Evolutionary conservation across 441 rosid genomes (phyloP).

Genomic region (Arabidopsis hybrid): DNA sequence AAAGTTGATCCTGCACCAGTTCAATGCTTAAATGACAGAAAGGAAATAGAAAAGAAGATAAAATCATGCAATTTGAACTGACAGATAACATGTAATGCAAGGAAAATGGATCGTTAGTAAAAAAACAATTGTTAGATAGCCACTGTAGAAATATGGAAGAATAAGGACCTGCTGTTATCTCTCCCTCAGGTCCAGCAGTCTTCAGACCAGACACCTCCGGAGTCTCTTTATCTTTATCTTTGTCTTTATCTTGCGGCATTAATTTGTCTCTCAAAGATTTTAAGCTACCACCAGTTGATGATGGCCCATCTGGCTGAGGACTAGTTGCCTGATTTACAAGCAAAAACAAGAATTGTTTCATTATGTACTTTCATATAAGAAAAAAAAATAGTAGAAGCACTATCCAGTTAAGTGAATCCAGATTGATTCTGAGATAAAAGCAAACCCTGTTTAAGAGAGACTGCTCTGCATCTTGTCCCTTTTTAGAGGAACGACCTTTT

Average conservation of each 20-base stretch:
- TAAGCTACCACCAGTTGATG: constrained; percentile 67
- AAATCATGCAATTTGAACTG: constrained; percentile 6
- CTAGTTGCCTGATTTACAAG: constrained; percentile 73
- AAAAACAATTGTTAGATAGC: constrained; percentile 9
- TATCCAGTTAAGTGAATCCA: constrained; percentile 20
- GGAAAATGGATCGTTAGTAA: not conserved
- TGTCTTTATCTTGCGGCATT: constrained; percentile 61
- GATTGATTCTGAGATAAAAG: constrained; percentile 26
- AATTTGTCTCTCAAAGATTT: constrained; percentile 72
- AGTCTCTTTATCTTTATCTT: constrained; percentile 68
- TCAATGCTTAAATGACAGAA: constrained; percentile 6
- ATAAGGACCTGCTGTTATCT: constrained; percentile 75
- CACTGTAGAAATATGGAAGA: constrained; percentile 10
- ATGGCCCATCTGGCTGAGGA: constrained; percentile 82
- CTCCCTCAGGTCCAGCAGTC: constrained; percentile 77
- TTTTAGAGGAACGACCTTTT: constrained; percentile 69
- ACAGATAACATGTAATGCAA: constrained; percentile 24
- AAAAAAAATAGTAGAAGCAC: not conserved
- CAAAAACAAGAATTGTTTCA: constrained; percentile 21
- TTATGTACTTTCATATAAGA: constrained; percentile 11
- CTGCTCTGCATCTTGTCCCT: constrained; percentile 74
- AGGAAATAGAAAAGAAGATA: not conserved
- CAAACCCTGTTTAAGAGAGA: constrained; percentile 64
- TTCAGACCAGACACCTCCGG: constrained; percentile 65
- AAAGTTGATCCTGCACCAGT: constrained; percentile 21